A percentile compares a stretch with the other conserved stretches of the same genome.
These are phyloP conservation scores for Podospora pseudopauciseta DNA, from an alignment of 495 filamentous ascomycete genomes.

Conservation along the genomic window DNA sequence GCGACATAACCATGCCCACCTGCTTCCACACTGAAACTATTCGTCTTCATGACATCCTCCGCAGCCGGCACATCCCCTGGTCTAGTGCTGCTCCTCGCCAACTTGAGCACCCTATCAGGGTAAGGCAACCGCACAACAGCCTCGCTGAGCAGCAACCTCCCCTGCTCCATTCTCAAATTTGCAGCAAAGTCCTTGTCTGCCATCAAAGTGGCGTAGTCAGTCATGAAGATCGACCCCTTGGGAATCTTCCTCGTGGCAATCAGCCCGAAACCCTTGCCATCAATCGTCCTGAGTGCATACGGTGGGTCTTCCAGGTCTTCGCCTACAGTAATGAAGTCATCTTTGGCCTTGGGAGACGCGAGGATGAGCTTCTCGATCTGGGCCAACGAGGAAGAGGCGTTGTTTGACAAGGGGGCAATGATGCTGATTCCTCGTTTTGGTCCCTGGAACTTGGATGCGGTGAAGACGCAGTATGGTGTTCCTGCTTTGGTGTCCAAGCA, in stretches of 20 bases:
- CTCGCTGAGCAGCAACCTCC: conserved; percentile 25
- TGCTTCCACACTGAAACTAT: conserved; percentile 27
- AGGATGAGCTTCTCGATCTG: conserved; percentile 8
- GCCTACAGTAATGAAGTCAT: neutral
- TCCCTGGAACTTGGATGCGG: conserved; percentile 25
- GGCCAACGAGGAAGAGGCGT: conserved; percentile 15
- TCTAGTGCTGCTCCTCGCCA: conserved; percentile 30
- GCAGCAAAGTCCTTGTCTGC: conserved; percentile 28
- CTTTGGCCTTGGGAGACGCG: neutral
- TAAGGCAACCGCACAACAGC: conserved; percentile 28
- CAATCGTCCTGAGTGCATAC: conserved; percentile 28
- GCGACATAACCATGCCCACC: conserved; percentile 18
- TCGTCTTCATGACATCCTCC: conserved; percentile 37
- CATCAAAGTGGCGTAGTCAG: conserved; percentile 29
- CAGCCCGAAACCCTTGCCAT: conserved; percentile 34
- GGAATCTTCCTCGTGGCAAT: conserved; percentile 31
- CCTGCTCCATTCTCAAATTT: conserved; percentile 23
- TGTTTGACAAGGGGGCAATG: conserved; percentile 22
- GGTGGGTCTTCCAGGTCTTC: conserved; percentile 15
- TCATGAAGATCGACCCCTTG: conserved; percentile 30
- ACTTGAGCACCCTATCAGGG: conserved; percentile 25
- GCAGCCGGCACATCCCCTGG: conserved; percentile 22
- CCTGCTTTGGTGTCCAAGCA: conserved; percentile 13
- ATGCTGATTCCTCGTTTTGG: conserved; percentile 25
- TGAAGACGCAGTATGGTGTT: conserved; percentile 31